Conservation (phyloP, 1,284 basidiomycete genomes). For the Rhodotorula sp. region DNA sequence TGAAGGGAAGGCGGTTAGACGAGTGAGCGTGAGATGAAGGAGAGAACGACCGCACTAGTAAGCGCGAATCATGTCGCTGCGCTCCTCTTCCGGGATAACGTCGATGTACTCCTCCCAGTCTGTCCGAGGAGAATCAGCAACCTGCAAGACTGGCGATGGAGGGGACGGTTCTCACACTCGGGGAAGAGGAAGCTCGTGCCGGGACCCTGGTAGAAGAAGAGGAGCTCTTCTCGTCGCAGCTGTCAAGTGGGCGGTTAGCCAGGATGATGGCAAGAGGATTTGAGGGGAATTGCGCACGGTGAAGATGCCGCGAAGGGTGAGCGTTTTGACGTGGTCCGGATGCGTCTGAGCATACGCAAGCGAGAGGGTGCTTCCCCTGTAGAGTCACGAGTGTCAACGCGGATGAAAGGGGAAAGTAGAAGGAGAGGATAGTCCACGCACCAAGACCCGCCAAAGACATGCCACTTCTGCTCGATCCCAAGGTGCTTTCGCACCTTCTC, state of each 20-base stretch:
- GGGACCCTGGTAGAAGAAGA: constrained; percentile 66
- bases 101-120: constrained; percentile 74
- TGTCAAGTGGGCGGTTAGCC: background rate
- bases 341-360: constrained; percentile 83
- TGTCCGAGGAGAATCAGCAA: constrained; percentile 18
- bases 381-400: constrained; percentile 53
- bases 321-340: constrained; percentile 71
- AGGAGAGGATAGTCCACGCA: constrained; percentile 47
- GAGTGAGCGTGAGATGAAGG: background rate
- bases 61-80: constrained; percentile 73
- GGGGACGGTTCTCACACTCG: constrained; percentile 51
- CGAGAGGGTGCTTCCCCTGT: constrained; percentile 60
- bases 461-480: constrained; percentile 70
- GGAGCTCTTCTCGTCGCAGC: constrained; percentile 61
- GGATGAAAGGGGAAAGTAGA: constrained; percentile 55
- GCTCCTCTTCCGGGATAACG: constrained; percentile 75
- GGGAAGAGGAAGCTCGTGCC: constrained; percentile 63
- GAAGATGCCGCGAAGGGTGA: constrained; percentile 89
- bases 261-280: constrained; percentile 47
- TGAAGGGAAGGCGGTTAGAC: too few relatives aligned
- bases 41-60: constrained; percentile 57
- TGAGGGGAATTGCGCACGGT: constrained; percentile 59
- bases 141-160: too few relatives aligned
- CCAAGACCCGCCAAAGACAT: constrained; percentile 90
- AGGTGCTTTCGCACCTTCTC: constrained; percentile 75